Evolutionary conservation across 495 filamentous ascomycete genomes (phyloP).

Genomic region (Lasiosphaeria hispida): DNA sequence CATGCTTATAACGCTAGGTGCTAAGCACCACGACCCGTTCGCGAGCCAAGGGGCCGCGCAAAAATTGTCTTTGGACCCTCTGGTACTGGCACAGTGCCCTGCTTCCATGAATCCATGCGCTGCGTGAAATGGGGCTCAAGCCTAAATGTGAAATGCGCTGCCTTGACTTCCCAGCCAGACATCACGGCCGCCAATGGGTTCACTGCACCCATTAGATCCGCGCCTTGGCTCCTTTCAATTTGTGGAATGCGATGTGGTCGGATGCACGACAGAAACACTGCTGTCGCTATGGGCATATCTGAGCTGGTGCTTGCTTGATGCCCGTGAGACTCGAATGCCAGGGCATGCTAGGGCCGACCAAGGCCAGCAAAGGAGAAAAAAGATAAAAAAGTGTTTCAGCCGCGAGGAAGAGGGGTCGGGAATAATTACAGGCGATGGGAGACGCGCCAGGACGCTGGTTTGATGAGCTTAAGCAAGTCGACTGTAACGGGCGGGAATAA

Average conservation of each 20-base stretch:
- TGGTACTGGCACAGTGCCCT: background rate
- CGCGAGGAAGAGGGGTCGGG: background rate
- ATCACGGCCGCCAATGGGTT: background rate
- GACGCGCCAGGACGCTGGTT: background rate
- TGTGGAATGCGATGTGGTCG: no score
- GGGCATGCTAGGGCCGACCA: no score
- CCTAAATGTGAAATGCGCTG: background rate
- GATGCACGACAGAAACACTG: background rate
- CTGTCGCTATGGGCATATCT: background rate
- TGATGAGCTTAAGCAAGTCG: conserved; percentile 1
- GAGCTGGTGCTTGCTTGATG: no score
- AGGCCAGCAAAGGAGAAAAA: background rate
- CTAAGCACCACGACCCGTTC: background rate
- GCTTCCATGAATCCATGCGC: no score
- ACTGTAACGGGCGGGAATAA: no score
- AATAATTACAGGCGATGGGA: background rate
- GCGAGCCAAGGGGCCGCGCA: conserved; percentile 3
- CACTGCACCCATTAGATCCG: background rate
- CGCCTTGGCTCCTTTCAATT: background rate
- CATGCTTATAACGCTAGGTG: background rate
- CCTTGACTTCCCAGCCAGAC: no score
- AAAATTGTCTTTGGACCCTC: background rate
- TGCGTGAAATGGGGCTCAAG: background rate
- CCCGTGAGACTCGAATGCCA: no score
- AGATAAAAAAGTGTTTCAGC: background rate